Evolutionary conservation across 164 flowering plant genomes (phyloP).

Genomic region (Liriodendron chinense): DNA sequence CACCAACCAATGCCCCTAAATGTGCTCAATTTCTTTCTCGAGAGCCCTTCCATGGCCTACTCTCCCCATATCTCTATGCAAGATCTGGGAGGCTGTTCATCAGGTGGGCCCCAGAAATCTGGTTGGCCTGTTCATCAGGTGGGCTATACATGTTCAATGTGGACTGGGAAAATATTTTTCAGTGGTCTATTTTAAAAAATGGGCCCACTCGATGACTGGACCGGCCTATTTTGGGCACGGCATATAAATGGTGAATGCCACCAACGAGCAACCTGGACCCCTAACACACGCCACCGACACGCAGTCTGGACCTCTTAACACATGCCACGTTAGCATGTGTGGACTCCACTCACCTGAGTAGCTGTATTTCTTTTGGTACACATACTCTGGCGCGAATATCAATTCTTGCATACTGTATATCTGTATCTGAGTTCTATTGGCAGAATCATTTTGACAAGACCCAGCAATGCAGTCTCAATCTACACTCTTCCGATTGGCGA

Average conservation of each 20-base stretch:
- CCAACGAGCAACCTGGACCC: not conserved
- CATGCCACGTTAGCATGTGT: not conserved
- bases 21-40: not conserved
- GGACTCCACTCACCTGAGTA: not conserved
- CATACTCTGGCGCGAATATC: not conserved
- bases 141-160: not conserved
- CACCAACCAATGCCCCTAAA: not conserved
- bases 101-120: not conserved
- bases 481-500: conserved; percentile 78
- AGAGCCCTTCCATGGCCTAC: not conserved
- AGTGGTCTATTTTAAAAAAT: not conserved
- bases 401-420: not conserved
- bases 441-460: not conserved
- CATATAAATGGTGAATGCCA: not conserved
- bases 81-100: not conserved
- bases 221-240: not conserved
- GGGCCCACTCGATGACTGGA: not conserved
- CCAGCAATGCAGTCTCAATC: not conserved
- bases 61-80: not conserved
- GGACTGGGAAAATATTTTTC: not conserved
- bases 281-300: not conserved
- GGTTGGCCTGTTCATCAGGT: not conserved
- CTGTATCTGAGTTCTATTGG: not conserved
- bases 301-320: not conserved
- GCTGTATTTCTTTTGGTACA: not conserved